Evolutionary conservation across 306 rosid genomes (phyloP).

Genomic region (Abrus pulchellus): DNA sequence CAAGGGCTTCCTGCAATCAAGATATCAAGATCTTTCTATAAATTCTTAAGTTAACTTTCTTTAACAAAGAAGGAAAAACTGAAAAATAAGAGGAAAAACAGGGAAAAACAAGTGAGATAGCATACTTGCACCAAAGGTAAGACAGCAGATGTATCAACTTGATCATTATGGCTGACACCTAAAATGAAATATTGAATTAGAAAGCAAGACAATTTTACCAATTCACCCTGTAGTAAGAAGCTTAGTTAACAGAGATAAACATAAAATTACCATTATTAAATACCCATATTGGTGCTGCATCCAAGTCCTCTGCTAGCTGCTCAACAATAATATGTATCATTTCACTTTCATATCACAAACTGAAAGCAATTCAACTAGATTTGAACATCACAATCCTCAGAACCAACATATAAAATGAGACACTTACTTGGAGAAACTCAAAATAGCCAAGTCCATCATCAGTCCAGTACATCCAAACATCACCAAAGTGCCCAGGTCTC

Average conservation of each 20-base stretch:
- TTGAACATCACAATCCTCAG: slow-evolving; percentile 27
- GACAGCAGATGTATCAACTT: slow-evolving; percentile 75
- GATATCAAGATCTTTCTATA: slow-evolving; percentile 11
- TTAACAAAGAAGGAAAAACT: not conserved
- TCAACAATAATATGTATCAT: slow-evolving; percentile 42
- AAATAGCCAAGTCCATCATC: slow-evolving; percentile 96
- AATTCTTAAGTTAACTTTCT: not conserved
- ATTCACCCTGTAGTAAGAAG: slow-evolving; percentile 5
- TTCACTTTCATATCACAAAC: slow-evolving; percentile 29
- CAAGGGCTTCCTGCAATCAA: slow-evolving; percentile 87
- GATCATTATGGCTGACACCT: slow-evolving; percentile 91
- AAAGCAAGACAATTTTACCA: slow-evolving; percentile 23
- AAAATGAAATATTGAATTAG: slow-evolving; percentile 45
- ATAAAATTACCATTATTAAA: slow-evolving; percentile 82
- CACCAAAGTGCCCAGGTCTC: slow-evolving; percentile 99
- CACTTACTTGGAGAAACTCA: slow-evolving; percentile 90
- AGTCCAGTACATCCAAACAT: slow-evolving; percentile 99
- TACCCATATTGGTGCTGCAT: slow-evolving; percentile 88
- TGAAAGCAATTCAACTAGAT: slow-evolving; percentile 12
- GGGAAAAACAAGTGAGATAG: not conserved
- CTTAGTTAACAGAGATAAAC: slow-evolving; percentile 23
- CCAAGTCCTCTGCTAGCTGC: slow-evolving; percentile 94
- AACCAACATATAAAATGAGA: slow-evolving; percentile 32
- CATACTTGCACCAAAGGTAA: slow-evolving; percentile 87
- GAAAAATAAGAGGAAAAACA: not conserved